phyloP scores from a whole-genome alignment of 768 basidiomycete species.

The Suillus sp. region DNA sequence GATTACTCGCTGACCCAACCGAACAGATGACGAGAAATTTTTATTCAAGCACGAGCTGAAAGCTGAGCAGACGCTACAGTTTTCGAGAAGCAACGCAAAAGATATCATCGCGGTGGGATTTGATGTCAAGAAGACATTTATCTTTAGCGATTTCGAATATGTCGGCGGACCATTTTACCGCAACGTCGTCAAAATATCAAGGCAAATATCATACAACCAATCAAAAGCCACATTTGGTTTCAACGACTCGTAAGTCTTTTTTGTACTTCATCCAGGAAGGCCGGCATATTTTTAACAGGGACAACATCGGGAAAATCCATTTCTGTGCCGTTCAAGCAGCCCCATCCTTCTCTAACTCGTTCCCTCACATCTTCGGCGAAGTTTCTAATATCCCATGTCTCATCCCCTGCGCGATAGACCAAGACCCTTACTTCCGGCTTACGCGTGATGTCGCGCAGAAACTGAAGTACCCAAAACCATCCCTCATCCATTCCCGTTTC shows the following conservation, averaged over 20 bases:
- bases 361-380: constrained; percentile 95
- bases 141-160: constrained; percentile 91
- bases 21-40: constrained; percentile 95
- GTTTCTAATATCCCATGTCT: constrained; percentile 83
- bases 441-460: constrained; percentile 94
- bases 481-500: constrained; percentile 93
- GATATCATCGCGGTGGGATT: constrained; percentile 98
- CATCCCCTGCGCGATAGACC: constrained; percentile 98
- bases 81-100: constrained; percentile 83
- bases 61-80: constrained; percentile 81
- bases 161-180: constrained; percentile 93
- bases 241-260: constrained; percentile 78
- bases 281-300: constrained; percentile 49
- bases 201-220: constrained; percentile 91
- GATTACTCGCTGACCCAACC: not conserved
- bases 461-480: constrained; percentile 94
- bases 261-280: not conserved
- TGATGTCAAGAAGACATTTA: constrained; percentile 89
- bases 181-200: constrained; percentile 90
- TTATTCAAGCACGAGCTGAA: constrained; percentile 95
- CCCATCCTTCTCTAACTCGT: constrained; percentile 96
- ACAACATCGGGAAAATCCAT: constrained; percentile 98
- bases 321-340: constrained; percentile 95
- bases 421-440: constrained; percentile 96
- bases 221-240: constrained; percentile 97